These are phyloP conservation scores for Calocera viscosa DNA, from an alignment of 768 basidiomycete species.

Conservation along the genomic window DNA sequence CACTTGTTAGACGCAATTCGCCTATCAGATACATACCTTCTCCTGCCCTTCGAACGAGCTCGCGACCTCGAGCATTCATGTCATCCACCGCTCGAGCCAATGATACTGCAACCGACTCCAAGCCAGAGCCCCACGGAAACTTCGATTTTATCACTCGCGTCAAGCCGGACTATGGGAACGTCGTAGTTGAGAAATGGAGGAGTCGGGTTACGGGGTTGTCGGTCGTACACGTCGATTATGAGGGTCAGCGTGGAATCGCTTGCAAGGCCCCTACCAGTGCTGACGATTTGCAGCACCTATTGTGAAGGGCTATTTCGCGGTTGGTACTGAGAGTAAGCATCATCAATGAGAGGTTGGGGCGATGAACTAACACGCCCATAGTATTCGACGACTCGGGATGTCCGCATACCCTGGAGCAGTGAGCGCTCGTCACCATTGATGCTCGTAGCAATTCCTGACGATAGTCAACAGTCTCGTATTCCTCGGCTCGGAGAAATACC, in stretches of 20 bases:
- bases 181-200: conserved; percentile 76
- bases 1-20: neutral
- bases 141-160: conserved; percentile 72
- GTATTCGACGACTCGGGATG: conserved; percentile 92
- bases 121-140: conserved; percentile 42
- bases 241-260: conserved; percentile 38
- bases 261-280: conserved; percentile 12
- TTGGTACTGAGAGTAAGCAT: conserved; percentile 73
- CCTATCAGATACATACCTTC: neutral
- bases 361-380: conserved; percentile 23
- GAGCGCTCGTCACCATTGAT: conserved; percentile 25
- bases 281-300: conserved; percentile 49
- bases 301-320: conserved; percentile 82
- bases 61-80: neutral
- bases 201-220: conserved; percentile 78
- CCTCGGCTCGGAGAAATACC: conserved; percentile 90
- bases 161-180: conserved; percentile 66
- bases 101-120: neutral
- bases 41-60: neutral
- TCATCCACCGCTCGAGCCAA: neutral
- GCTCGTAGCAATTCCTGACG: conserved; percentile 13
- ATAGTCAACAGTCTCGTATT: conserved; percentile 56
- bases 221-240: conserved; percentile 81
- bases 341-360: neutral
- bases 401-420: conserved; percentile 95